Evolutionary conservation across 2,329 filamentous ascomycete genomes (phyloP).

Genomic region (Plenodomus tracheiphilus): DNA sequence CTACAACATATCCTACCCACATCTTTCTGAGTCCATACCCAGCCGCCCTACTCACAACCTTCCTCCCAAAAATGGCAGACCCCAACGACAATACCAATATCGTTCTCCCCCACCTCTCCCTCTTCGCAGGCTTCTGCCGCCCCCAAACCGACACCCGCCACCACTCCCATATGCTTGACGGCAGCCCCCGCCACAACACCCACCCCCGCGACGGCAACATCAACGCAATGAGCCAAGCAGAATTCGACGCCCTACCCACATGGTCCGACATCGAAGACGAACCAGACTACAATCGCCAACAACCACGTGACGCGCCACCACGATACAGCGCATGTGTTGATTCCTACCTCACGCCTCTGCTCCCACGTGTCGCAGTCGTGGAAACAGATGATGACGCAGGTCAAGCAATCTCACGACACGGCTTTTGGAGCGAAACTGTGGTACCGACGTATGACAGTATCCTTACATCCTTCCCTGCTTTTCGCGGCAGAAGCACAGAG

Average conservation of each 20-base stretch:
- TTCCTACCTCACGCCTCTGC: not conserved
- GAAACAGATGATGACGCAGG: not conserved
- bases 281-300: not conserved
- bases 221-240: not conserved
- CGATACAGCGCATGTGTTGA: not conserved
- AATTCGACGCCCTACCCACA: not conserved
- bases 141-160: not conserved
- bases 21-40: not conserved
- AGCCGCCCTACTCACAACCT: not conserved
- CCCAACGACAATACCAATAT: conserved; percentile 5
- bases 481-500: not conserved
- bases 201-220: not conserved
- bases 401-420: conserved; percentile 16
- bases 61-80: conserved; percentile 5
- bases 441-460: not conserved
- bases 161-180: not conserved
- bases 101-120: conserved; percentile 12
- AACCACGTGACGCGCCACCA: not conserved
- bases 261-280: not conserved
- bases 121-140: conserved; percentile 18
- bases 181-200: not conserved
- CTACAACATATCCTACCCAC: conserved; percentile 2
- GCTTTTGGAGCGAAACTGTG: conserved; percentile 12
- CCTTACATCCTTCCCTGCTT: not conserved
- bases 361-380: not conserved